Conservation (phyloP, 192 early-diverging fungal genomes). For the Thamnidium elegans region DNA sequence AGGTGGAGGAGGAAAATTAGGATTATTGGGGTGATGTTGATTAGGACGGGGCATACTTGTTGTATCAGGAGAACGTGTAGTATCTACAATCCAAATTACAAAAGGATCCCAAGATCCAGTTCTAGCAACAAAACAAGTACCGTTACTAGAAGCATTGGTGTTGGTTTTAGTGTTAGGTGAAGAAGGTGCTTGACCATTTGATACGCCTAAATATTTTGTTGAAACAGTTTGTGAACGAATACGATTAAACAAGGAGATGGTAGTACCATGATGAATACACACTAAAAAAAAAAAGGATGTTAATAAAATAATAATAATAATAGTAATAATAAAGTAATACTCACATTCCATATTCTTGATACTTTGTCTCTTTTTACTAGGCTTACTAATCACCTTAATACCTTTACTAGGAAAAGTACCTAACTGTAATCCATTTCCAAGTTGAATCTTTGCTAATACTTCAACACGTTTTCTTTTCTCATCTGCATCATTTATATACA, state of each 20-base stretch:
- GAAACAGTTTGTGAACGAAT: conserved; percentile 86
- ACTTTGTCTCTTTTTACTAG: conserved; percentile 86
- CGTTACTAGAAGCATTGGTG: conserved; percentile 19
- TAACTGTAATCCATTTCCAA: conserved; percentile 59
- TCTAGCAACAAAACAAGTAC: conserved; percentile 69
- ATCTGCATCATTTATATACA: conserved; percentile 83
- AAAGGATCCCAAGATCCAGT: conserved; percentile 83
- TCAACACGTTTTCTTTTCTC: conserved; percentile 77
- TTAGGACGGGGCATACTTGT: conserved; percentile 7
- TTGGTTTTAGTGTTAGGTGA: not conserved
- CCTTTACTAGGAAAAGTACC: conserved; percentile 71
- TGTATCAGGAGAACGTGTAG: conserved; percentile 48
- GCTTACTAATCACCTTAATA: conserved; percentile 90
- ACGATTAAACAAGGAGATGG: conserved; percentile 86
- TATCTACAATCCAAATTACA: conserved; percentile 80
- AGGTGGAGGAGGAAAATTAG: conserved; percentile 65
- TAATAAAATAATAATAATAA: not conserved
- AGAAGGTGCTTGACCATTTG: conserved; percentile 23
- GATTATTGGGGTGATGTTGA: conserved; percentile 19
- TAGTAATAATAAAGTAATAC: conserved; percentile 9
- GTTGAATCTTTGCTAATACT: conserved; percentile 68
- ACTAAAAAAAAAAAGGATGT: conserved; percentile 41
- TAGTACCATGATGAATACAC: conserved; percentile 83
- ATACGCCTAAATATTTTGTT: conserved; percentile 78
- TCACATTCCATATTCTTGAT: conserved; percentile 73